Evolutionary conservation across 208 protist species (phyloP), one percentile per base, ranked within the genome.

Genomic region (Trypanosoma lewisi): DNA sequence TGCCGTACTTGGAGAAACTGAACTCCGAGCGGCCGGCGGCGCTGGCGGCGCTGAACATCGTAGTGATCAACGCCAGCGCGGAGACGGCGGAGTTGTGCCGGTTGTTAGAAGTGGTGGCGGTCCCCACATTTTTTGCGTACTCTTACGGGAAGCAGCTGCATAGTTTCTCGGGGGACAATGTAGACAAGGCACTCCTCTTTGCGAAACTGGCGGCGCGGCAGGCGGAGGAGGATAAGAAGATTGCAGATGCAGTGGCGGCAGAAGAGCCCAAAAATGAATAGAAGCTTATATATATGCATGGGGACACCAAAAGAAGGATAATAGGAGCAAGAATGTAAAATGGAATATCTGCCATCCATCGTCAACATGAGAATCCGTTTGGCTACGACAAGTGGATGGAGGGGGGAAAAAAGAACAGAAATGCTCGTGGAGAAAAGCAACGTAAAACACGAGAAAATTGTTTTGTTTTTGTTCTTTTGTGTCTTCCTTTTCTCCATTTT

Each of bases 81-180:
- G 48, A 71, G 3, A 82, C 81, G 2, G 39, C 19, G n/a, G 71
- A 54, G n/a, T 52, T 94, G 33, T 90, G 83, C 45, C 51, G 72
- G 17, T 44, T 39, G 12, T 67, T 91, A 12, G 41, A 70, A 11
- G 73, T 94, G 11, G 61, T 60, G 0, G 42, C 80, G 2, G 45
- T 85, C 0, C 88, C 88, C 6, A 82, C 61, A 44, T 82, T 82
- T 67, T 67, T 63, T 12, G 71, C 76, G 34, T 91, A 85, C 68
- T 70, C 78, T 12, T 88, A 85, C 63, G 88, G 88, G n/a, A 65
- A 64, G 11, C 60, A 74, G 9, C 51, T 91, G 0, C 47, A 60
- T 1, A 37, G 50, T 30, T 91, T 94, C 57, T 49, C 64, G 9
- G 88, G 88, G 5, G 77, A 94, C 54, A 94, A 89, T 50, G 57